Evolutionary conservation across 139 green algal species (phyloP), one percentile per base, ranked within the genome.

Genomic region (Chlorella sp.): DNA sequence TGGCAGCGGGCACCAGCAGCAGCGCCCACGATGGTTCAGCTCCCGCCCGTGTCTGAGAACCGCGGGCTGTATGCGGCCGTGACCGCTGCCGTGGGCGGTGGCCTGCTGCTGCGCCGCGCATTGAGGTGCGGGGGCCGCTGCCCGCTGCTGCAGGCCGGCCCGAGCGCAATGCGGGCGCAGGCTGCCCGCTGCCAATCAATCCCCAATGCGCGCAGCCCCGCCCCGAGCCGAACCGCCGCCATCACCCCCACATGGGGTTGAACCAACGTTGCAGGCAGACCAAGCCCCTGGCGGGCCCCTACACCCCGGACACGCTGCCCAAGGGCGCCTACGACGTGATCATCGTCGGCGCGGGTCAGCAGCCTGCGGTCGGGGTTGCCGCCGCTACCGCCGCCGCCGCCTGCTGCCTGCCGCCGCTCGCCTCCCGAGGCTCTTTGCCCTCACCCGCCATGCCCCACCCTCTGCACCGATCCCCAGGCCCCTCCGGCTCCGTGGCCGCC

Each of bases 311-410:
- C 44, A 93, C 90, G 7, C 94, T 98, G 55, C 95, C 78, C 38
- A 78, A 85, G 30, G 94, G 90, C 74, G 91, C 89, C 5, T 98
- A 95, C 73, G 95, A 98, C 69, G 93, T 88, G 9, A 90, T 97
- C 32, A 96, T 98, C 64, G 95, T 98, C 3, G 95, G 95, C 38
- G 94, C 94, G 47, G 87, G 87, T 90, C 60, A 12, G 51, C 18
- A 0, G 12, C 2, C 51, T 9, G 51, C 51, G 51, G 51, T 18
- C 51, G 36, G 21, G 34, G 76, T 3, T 30, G 16, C 36, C 3
- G 71, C 17, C 16, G 41, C 41, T 60, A 44, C 38, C 25, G 38
- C 72, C 44, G 47, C 72, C 20, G 26, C 70, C 23, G 67, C 67
- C 67, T 26, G 18, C 20, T 75, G 20, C 69, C 23, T 55, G 20